phyloP scores from a whole-genome alignment of 495 filamentous ascomycete species.

The Baudoinia panamericana region DNA sequence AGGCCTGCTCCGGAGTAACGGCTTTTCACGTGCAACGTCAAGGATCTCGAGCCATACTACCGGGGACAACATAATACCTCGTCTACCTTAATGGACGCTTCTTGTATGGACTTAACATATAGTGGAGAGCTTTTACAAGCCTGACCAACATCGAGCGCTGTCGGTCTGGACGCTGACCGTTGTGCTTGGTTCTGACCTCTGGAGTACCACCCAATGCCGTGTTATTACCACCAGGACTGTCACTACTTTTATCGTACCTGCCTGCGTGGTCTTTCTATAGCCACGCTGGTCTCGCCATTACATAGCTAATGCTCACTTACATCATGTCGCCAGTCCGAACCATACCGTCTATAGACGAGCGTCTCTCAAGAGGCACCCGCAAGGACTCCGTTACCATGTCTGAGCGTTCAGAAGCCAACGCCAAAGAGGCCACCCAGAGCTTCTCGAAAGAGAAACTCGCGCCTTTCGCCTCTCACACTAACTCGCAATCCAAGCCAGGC shows the following conservation, averaged over 20 bases:
- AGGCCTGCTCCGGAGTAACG: slow-evolving; percentile 6
- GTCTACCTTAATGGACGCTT: not conserved
- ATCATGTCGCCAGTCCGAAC: slow-evolving; percentile 30
- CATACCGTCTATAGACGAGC: slow-evolving; percentile 17
- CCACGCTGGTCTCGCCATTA: slow-evolving; percentile 58
- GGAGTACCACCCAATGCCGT: slow-evolving; percentile 69
- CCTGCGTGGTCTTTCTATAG: slow-evolving; percentile 66
- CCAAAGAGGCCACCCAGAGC: slow-evolving; percentile 30
- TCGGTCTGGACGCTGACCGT: not conserved
- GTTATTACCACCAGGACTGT: slow-evolving; percentile 73
- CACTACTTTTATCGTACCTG: slow-evolving; percentile 87
- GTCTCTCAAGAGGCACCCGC: slow-evolving; percentile 16
- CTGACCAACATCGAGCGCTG: not conserved
- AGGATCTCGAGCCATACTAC: slow-evolving; percentile 5
- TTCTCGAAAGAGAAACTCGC: slow-evolving; percentile 33
- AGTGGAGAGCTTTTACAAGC: not conserved
- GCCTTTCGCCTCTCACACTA: slow-evolving; percentile 33
- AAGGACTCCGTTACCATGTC: slow-evolving; percentile 18
- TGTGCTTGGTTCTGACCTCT: no score
- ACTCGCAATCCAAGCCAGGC: slow-evolving; percentile 40
- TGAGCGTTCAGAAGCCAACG: slow-evolving; percentile 28
- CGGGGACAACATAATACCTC: not conserved
- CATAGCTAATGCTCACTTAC: slow-evolving; percentile 32
- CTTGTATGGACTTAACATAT: not conserved
- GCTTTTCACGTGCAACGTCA: not conserved